Conservation (phyloP, 176 grass and related monocot genomes). For the Thalia dealbata region DNA sequence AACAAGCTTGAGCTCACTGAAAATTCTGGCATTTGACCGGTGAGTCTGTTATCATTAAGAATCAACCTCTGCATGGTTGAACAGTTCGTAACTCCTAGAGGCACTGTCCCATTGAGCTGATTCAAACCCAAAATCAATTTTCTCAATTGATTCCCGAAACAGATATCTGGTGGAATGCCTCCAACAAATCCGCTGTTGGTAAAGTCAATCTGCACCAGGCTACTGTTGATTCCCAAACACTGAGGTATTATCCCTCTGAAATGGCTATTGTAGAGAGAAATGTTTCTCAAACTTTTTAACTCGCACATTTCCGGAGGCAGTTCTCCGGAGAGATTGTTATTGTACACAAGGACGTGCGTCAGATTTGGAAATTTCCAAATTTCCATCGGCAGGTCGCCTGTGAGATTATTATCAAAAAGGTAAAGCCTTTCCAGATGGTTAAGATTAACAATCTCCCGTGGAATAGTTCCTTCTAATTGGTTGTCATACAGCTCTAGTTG, state of each 20-base stretch:
- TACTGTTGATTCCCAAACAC: conserved; percentile 12
- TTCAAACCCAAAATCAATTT: conserved; percentile 43
- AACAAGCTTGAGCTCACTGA: conserved; percentile 14
- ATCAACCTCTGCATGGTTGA: conserved; percentile 40
- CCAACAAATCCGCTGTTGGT: conserved; percentile 54
- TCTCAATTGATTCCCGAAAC: conserved; percentile 47
- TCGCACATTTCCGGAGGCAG: conserved; percentile 2
- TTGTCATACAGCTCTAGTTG: not conserved
- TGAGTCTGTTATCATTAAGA: conserved; percentile 37
- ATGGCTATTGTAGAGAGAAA: not conserved
- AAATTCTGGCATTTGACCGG: conserved; percentile 44
- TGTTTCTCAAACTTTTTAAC: not conserved
- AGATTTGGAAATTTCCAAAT: conserved; percentile 9
- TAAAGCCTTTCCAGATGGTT: not conserved
- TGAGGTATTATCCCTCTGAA: conserved; percentile 12
- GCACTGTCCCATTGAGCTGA: conserved; percentile 61
- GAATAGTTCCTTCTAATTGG: conserved; percentile 3
- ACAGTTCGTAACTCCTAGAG: conserved; percentile 36
- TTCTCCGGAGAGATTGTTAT: not conserved
- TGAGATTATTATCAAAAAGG: conserved; percentile 4
- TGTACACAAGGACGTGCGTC: not conserved
- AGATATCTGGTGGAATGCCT: conserved; percentile 54
- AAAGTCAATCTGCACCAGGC: conserved; percentile 22
- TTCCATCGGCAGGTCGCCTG: not conserved
- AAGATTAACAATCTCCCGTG: conserved; percentile 1